Base-by-base conservation (phyloP, 768 basidiomycete genomes). In the Boletus tylopilopsis region DNA sequence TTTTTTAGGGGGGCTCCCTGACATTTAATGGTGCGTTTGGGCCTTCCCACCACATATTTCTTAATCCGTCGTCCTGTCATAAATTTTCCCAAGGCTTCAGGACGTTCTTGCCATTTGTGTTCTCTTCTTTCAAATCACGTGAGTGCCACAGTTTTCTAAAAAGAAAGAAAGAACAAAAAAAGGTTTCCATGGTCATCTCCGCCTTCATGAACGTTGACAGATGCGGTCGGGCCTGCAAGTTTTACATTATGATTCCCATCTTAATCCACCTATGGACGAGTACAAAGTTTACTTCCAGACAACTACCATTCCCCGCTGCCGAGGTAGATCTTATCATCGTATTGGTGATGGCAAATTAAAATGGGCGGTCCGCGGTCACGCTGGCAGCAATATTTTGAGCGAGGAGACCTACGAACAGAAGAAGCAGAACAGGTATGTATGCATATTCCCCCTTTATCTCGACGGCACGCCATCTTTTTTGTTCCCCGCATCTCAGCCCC, bases 101-200 rank as follows among this genome's bases (percentile, higher is more conserved):
- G 13, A 47, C 66, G 0, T 38, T 53, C 29, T 21, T 62, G 30
- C 75, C 74, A 22, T 84, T 77, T 67, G 73, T 67, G 53, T 64
- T 66, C 12, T 77, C 78, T 56, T 83, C 74, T 45, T 85, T 85
- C 54, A n/a, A n/a, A 68, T 88, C 56, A 85, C 84, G 70, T 83
- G 61, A 59, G 78, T 61, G 19, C 49, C 67, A 42, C 53, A 13
- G 50, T 41, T 46, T 46, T 40, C 38, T 11, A 51, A 50, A 50
- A 42, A 19, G 8, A 43, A 44, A 18, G 6, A 11, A 39, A 42
- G 27, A 25, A 47, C 5, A 41, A 24, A 24, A 27, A 37, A 45
- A 18, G 13, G 18, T 55, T 50, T 55, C 49, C 60, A 55, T 55
- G 57, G 25, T 63, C 63, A 64, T 64, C 43, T 64, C 63, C 63